Evolutionary conservation across 116 monocot species (phyloP), one percentile per base, ranked within the genome.

Genomic region (Thalassia testudinum): DNA sequence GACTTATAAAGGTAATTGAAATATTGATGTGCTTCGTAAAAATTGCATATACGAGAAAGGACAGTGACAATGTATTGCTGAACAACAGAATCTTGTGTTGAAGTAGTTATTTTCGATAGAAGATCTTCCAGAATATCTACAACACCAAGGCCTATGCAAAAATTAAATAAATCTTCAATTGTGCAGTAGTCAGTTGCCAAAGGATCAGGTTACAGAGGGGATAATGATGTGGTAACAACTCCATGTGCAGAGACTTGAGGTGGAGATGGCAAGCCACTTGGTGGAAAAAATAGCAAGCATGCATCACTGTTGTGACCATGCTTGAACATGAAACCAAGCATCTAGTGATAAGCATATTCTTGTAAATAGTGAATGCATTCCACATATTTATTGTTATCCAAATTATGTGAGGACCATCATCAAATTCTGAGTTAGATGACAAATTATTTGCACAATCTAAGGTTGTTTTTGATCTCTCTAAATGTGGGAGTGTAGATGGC

Each of bases 321-420:
- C 53, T 64, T 77, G 59, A 93, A 93, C 93, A 93, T 87, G 66
- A 93, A 93, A 51, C 22, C 53, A 57, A 93, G 84, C 71, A 83
- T 65, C 58, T 87, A 61, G 26, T 72, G 69, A 24, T 81, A 78
- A 54, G 83, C 84, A 69, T 78, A 87, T 87, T 87, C 95, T 72
- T 88, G 81, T 47, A 95, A 69, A 74, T 88, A 95, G 57, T 88
- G 56, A 63, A 84, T 74, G 50, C 95, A 95, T 67, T 95, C 95
- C 28, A 57, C 58, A 72, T 87, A 95, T 75, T 77, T 64, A 22
- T 60, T 57, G 51, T 63, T 71, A 49, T 85, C 95, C 68, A 95
- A 84, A 50, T 95, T 88, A 57, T 87, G 48, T 58, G 68, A n/a
- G 88, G 88, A 48, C 82, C 85, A 69, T 76, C 83, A 47, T 85